Evolutionary conservation across 768 basidiomycete genomes (phyloP).

Genomic region (Cubamyces lactineus): DNA sequence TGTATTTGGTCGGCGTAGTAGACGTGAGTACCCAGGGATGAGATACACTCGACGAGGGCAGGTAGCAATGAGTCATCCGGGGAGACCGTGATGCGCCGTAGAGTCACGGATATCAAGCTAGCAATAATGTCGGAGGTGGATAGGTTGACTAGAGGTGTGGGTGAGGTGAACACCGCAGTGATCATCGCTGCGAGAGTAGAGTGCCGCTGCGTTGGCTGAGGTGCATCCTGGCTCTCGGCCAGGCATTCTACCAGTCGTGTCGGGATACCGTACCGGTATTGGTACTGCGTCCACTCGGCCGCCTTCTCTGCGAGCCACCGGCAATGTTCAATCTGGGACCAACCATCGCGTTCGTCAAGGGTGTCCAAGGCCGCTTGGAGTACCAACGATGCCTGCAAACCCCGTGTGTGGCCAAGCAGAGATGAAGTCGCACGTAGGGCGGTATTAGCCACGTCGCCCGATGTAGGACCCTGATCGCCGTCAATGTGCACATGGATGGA

Average conservation of each 20-base stretch:
- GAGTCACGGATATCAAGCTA: constrained; percentile 71
- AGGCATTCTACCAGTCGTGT: constrained; percentile 83
- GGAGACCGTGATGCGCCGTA: constrained; percentile 68
- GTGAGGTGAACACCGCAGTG: constrained; percentile 79
- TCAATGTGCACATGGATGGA: constrained; percentile 90
- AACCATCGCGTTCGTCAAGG: constrained; percentile 62
- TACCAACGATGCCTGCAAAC: constrained; percentile 69
- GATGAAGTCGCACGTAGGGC: constrained; percentile 72
- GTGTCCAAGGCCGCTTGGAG: constrained; percentile 74
- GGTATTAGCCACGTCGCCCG: constrained; percentile 72
- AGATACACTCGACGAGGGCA: constrained; percentile 72
- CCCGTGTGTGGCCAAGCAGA: constrained; percentile 76
- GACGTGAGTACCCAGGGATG: constrained; percentile 86
- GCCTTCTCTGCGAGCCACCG: constrained; percentile 80
- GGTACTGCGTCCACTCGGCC: constrained; percentile 90
- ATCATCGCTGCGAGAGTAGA: constrained; percentile 76
- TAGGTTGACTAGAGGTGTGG: constrained; percentile 83
- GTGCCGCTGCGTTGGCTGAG: constrained; percentile 52
- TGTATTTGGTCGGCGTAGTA: constrained; percentile 97
- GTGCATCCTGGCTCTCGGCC: constrained; percentile 59
- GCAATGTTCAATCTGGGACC: constrained; percentile 72
- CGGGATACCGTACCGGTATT: constrained; percentile 90
- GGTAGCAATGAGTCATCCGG: constrained; percentile 68
- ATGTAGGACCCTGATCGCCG: constrained; percentile 83
- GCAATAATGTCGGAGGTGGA: constrained; percentile 89